These are phyloP conservation scores for Annulohypoxylon stygium DNA, from an alignment of 495 filamentous ascomycete species.

Conservation along the genomic window DNA sequence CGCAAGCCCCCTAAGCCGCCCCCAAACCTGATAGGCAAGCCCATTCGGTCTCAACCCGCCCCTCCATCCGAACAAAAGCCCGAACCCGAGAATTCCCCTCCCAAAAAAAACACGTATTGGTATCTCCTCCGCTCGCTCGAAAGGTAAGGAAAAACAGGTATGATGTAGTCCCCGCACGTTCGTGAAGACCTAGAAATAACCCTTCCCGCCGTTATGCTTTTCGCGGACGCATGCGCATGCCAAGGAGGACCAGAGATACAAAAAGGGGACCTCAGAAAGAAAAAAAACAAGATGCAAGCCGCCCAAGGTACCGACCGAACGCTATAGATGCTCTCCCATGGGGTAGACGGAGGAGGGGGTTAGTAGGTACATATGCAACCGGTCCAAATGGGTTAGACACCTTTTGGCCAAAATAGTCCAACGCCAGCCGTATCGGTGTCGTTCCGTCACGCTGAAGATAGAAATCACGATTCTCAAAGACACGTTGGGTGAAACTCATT, in stretches of 20 bases:
- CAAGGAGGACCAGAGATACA: neutral
- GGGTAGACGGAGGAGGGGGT: conserved; percentile 10
- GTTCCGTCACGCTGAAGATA: conserved; percentile 5
- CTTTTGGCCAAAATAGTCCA: neutral
- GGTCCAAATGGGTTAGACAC: conserved; percentile 16
- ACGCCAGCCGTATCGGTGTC: neutral
- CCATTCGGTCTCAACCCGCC: neutral
- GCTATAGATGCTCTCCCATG: conserved; percentile 10
- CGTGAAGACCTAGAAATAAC: neutral
- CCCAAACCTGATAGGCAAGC: neutral
- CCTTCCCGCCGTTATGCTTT: neutral
- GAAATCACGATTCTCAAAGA: conserved; percentile 13
- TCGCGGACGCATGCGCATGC: neutral
- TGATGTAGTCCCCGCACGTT: neutral
- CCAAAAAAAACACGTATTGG: conserved; percentile 14
- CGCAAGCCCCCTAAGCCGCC: too few species aligned
- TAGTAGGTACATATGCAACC: conserved; percentile 28
- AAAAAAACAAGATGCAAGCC: conserved; percentile 21
- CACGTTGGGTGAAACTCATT: conserved; percentile 6
- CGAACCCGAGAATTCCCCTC: neutral
- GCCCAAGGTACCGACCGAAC: conserved; percentile 24
- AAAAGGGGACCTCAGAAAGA: neutral
- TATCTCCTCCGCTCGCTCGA: conserved; percentile 38
- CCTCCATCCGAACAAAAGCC: conserved; percentile 9
- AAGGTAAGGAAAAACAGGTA: conserved; percentile 1